Conservation (phyloP, 345 rosid species). For the Syzygium grande region DNA sequence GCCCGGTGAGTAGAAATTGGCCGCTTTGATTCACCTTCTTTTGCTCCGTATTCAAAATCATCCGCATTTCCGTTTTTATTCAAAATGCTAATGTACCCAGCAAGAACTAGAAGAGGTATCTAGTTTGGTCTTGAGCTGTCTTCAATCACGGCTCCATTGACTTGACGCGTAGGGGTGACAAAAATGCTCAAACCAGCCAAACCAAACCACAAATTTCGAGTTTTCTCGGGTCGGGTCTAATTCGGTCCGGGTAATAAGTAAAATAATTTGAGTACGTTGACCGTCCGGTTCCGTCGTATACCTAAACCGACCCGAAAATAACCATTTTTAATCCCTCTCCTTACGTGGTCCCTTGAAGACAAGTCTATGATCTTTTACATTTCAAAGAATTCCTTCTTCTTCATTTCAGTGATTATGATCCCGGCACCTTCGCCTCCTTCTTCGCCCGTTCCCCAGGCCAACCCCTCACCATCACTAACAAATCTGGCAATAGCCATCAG, state of each 20-base stretch:
- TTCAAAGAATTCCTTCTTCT: no score
- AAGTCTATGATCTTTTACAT: neutral
- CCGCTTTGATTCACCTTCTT: neutral
- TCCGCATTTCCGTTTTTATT: no score
- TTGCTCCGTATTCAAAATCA: neutral
- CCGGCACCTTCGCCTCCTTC: neutral
- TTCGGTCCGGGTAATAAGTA: no score
- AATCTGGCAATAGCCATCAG: neutral
- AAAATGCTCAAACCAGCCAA: rapidly evolving
- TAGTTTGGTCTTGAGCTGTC: neutral
- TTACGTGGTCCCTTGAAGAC: neutral
- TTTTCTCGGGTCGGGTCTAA: neutral
- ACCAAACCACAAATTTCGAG: rapidly evolving
- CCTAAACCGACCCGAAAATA: neutral
- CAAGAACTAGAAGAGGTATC: neutral
- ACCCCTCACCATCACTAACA: neutral
- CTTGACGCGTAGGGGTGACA: neutral
- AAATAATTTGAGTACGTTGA: neutral
- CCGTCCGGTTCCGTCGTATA: neutral
- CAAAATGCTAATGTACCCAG: neutral
- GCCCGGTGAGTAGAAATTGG: neutral
- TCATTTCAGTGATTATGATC: neutral
- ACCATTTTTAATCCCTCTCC: neutral
- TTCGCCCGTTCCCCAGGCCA: neutral
- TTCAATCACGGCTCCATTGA: no score